A percentile compares a stretch with the other conserved stretches of the same genome.
Conservation (phyloP, 2,329 filamentous ascomycete genomes). For the Cercospora canescens region DNA sequence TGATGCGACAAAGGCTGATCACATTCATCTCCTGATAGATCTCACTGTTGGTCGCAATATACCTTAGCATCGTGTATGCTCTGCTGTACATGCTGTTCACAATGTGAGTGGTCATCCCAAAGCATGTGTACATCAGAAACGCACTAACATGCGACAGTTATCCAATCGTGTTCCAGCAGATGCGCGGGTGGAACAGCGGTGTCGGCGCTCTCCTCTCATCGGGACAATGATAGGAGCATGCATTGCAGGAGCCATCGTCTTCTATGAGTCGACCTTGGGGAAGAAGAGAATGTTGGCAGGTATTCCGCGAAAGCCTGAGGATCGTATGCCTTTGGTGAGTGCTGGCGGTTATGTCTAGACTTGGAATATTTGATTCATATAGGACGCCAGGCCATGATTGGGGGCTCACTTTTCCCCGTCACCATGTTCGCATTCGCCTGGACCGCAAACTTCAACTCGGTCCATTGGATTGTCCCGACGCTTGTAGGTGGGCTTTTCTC, state of each 20-base stretch:
- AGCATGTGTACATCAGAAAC: slow-evolving; percentile 42
- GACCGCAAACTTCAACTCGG: slow-evolving; percentile 40
- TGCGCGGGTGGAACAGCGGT: slow-evolving; percentile 56
- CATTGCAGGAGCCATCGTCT: slow-evolving; percentile 46
- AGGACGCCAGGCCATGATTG: slow-evolving; percentile 31
- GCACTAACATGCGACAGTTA: background rate
- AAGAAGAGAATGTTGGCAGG: slow-evolving; percentile 42
- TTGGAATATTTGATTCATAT: background rate
- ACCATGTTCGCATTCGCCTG: slow-evolving; percentile 39
- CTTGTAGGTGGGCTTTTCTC: slow-evolving; percentile 22
- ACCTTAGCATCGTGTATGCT: slow-evolving; percentile 55
- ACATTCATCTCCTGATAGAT: slow-evolving; percentile 34
- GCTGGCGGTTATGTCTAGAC: background rate
- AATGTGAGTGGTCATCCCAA: slow-evolving; percentile 53
- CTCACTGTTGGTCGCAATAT: slow-evolving; percentile 53
- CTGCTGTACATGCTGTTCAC: slow-evolving; percentile 60
- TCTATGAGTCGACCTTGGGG: slow-evolving; percentile 42
- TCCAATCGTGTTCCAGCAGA: slow-evolving; percentile 50
- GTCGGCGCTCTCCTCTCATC: slow-evolving; percentile 54
- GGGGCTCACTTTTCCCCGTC: slow-evolving; percentile 34
- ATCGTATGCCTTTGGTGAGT: slow-evolving; percentile 32
- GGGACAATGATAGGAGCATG: slow-evolving; percentile 52
- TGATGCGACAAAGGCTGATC: background rate
- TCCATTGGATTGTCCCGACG: slow-evolving; percentile 49
- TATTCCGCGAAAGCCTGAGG: slow-evolving; percentile 42